Conservation (phyloP, 148 eudicot genomes). For the Chenopodium suecicum region DNA sequence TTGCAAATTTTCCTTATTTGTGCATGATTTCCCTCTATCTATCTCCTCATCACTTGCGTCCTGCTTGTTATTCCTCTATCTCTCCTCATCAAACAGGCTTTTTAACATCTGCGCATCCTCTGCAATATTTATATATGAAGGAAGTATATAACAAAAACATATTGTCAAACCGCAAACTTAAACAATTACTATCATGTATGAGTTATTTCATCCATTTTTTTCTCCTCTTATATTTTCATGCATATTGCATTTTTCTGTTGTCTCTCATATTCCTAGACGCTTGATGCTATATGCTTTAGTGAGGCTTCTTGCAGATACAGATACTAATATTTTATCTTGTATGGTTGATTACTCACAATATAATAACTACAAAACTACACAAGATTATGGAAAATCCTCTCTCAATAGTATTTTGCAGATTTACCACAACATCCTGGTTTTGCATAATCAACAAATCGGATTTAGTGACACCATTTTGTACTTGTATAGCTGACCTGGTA, state of each 20-base stretch:
- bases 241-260: not conserved
- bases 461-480: not conserved
- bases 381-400: not conserved
- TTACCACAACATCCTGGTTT: not conserved
- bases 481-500: not conserved
- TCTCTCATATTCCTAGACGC: not conserved
- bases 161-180: not conserved
- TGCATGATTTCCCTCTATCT: no score
- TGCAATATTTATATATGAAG: no score
- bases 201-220: not conserved
- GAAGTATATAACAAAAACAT: no score
- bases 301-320: not conserved
- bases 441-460: not conserved
- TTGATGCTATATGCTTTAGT: not conserved
- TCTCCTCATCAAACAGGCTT: no score
- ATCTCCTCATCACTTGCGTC: no score
- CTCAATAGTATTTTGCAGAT: not conserved
- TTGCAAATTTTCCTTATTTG: no score
- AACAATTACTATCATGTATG: not conserved
- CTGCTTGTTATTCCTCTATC: no score
- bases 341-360: not conserved
- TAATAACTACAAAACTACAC: not conserved
- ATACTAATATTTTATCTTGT: not conserved
- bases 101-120: no score
- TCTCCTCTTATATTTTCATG: not conserved